Base-by-base conservation (phyloP, 768 basidiomycete species). In the Mycena crocata region DNA sequence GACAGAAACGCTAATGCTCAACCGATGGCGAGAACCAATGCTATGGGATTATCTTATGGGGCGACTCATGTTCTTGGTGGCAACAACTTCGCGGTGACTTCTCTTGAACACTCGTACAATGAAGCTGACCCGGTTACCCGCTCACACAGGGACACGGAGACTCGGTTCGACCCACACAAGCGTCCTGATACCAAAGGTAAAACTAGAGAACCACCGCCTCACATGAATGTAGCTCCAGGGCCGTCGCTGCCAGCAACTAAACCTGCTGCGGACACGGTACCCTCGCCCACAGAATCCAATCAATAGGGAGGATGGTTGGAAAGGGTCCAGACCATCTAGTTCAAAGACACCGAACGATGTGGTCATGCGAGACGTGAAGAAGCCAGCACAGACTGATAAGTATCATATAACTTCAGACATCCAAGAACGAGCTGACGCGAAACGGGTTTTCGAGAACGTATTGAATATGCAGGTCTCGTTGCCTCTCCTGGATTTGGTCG, bases 401-500 rank as follows among this genome's bases (percentile, higher is more conserved):
- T 67, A 67, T 19, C 66, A 57, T 26, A 19, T 67, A 21, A 67
- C 66, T 0, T 67, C 59, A 14, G 32, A 56, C 1, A 31, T 67
- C 7, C 66, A 67, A n/a, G 66, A 67, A 2, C 44, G 9, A 2
- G 54, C 59, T 57, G 55, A 67, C 26, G 14, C 54, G 0, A 62
- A 55, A 14, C 12, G 7, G 13, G 1, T 67, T 1, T 62, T 61
- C 1, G n/a, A 66, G 37, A 13, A 21, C 6, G 15, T 50, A 2
- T 7, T 66, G 3, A 28, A 48, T 7, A 34, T 24, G 26, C 12
- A 35, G 6, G 12, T 66, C 17, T 48, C 51, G 0, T 6, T 66
- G 0, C 64, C 64, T 0, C 52, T 67, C 9, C 17, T 67, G 1
- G 21, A 67, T 10, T n/a, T 61, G 12, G n/a, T 67, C 5, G 66